A percentile compares a stretch with the other conserved stretches of the same genome.
Evolutionary conservation across 352 stramenopile species (phyloP).

Genomic region (Phytophthora fragariaefolia): DNA sequence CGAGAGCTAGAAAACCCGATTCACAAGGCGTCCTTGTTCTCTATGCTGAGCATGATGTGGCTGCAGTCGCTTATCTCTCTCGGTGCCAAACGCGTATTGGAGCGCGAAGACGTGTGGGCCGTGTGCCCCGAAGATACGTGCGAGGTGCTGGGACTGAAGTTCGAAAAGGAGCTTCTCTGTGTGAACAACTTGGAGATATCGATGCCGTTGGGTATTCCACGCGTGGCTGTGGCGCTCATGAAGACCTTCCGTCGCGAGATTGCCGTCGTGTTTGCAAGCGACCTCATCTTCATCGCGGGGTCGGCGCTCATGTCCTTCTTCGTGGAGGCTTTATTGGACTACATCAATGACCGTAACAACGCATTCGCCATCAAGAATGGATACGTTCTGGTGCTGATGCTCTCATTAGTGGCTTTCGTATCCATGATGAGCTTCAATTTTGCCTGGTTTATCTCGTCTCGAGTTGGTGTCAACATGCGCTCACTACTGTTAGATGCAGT

Average conservation of each 20-base stretch:
- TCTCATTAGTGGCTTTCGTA: conserved; percentile 41
- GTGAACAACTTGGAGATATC: conserved; percentile 10
- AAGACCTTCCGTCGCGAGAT: conserved; percentile 30
- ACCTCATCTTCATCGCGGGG: conserved; percentile 32
- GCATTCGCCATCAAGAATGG: conserved; percentile 27
- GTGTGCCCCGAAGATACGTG: conserved; percentile 34
- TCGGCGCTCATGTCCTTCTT: conserved; percentile 29
- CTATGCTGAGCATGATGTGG: conserved; percentile 38
- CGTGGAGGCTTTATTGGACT: conserved; percentile 31
- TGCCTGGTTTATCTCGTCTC: conserved; percentile 51
- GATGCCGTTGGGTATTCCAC: conserved; percentile 19
- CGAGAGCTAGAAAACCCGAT: conserved; percentile 37
- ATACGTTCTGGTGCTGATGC: conserved; percentile 31
- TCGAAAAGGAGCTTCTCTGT: conserved; percentile 24
- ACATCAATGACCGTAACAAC: conserved; percentile 34
- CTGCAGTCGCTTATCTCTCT: conserved; percentile 48
- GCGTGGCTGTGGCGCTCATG: conserved; percentile 24
- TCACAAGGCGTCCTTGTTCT: conserved; percentile 31
- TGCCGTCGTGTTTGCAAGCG: conserved; percentile 23
- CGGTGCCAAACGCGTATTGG: conserved; percentile 33
- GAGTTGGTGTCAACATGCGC: conserved; percentile 55
- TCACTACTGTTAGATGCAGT: conserved; percentile 54
- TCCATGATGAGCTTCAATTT: conserved; percentile 50
- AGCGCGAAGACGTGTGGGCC: conserved; percentile 42
- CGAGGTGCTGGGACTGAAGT: conserved; percentile 20